Evolutionary conservation across 2,329 filamentous ascomycete species (phyloP).

Genomic region (Tolypocladium nubicola): DNA sequence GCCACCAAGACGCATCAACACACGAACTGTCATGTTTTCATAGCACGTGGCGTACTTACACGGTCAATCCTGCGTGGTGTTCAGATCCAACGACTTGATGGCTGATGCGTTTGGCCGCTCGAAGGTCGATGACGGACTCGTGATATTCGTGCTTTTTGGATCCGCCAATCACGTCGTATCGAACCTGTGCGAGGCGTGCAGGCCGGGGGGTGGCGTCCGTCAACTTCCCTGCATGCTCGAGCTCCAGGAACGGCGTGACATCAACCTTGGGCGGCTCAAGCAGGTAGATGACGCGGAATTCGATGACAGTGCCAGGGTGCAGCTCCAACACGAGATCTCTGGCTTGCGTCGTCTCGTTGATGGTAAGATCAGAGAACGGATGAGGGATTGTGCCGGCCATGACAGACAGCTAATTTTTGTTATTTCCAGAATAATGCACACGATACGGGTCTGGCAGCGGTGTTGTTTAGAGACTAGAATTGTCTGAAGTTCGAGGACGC

Average conservation of each 20-base stretch:
- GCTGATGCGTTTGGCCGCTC: conserved; percentile 10
- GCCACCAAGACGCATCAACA: background rate
- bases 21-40: background rate
- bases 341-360: conserved; percentile 21
- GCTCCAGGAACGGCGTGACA: conserved; percentile 34
- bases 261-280: conserved; percentile 38
- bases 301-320: conserved; percentile 17
- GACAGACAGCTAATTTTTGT: background rate
- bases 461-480: background rate
- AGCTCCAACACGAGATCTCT: conserved; percentile 19
- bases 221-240: conserved; percentile 23
- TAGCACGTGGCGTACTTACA: conserved; percentile 11
- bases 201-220: conserved; percentile 16
- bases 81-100: conserved; percentile 16
- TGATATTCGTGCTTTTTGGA: conserved; percentile 15
- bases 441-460: background rate
- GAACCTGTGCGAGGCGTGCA: conserved; percentile 29
- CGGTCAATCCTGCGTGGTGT: conserved; percentile 17
- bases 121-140: conserved; percentile 24
- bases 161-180: conserved; percentile 23
- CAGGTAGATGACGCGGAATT: conserved; percentile 41
- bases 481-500: background rate
- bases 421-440: background rate
- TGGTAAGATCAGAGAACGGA: conserved; percentile 18
- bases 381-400: conserved; percentile 12